Conservation (phyloP, 495 filamentous ascomycete species). For the Emericellopsis terricola region DNA sequence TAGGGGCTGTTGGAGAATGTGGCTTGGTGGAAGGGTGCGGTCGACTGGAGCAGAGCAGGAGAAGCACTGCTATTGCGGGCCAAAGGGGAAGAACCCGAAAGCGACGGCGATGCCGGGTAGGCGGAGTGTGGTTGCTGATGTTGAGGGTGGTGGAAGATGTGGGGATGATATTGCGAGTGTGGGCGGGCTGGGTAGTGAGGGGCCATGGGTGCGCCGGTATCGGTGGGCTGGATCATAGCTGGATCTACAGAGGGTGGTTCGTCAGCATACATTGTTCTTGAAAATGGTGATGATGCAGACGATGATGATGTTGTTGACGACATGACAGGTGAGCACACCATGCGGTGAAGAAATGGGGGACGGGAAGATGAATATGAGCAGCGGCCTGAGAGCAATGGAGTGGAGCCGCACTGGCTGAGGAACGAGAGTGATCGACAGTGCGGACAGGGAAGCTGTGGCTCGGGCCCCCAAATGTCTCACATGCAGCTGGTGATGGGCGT, state of each 20-base stretch:
- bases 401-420: constrained; percentile 7
- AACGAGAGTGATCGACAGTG: constrained; percentile 10
- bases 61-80: constrained; percentile 24
- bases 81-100: constrained; percentile 21
- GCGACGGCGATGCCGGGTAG: constrained; percentile 25
- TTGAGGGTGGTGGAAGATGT: constrained; percentile 22
- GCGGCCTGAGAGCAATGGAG: not conserved
- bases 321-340: constrained; percentile 11
- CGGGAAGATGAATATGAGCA: constrained; percentile 2
- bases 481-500: not conserved
- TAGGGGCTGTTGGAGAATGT: constrained; percentile 1
- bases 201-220: constrained; percentile 20
- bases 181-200: not conserved
- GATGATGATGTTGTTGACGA: constrained; percentile 7
- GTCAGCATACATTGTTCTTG: constrained; percentile 13
- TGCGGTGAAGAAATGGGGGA: constrained; percentile 16
- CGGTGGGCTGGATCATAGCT: constrained; percentile 29
- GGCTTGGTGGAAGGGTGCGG: constrained; percentile 8
- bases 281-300: constrained; percentile 29
- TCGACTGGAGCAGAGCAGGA: constrained; percentile 18
- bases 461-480: not conserved
- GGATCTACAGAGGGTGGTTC: constrained; percentile 17
- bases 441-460: constrained; percentile 2
- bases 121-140: constrained; percentile 20
- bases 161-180: not conserved